These are phyloP conservation scores for Leptoxyphium fumago DNA, from an alignment of 2,329 filamentous ascomycete species.

Conservation along the genomic window DNA sequence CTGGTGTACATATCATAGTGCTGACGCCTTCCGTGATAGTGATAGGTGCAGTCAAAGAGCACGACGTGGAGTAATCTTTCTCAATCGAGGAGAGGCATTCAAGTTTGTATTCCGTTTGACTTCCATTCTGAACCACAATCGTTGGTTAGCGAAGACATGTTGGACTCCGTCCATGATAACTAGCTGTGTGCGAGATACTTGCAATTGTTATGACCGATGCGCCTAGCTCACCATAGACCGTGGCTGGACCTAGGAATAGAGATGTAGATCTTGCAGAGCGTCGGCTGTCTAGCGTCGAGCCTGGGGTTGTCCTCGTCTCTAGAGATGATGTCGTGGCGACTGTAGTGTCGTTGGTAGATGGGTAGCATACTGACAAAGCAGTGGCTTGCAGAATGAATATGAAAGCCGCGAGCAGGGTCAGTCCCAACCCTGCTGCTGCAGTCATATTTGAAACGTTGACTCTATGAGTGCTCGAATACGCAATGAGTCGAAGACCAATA, in stretches of 20 bases:
- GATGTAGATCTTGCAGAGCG: background rate
- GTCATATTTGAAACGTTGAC: too few species aligned
- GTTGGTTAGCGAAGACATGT: background rate
- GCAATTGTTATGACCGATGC: slow-evolving; percentile 11
- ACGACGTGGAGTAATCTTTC: slow-evolving; percentile 1
- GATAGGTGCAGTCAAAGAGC: slow-evolving; percentile 12
- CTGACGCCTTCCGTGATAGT: slow-evolving; percentile 17
- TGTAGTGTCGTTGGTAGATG: too few species aligned
- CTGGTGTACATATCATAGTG: slow-evolving; percentile 10
- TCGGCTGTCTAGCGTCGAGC: background rate
- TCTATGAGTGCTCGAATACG: too few species aligned
- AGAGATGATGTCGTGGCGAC: too few species aligned
- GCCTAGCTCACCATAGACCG: slow-evolving; percentile 5
- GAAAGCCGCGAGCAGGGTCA: too few species aligned
- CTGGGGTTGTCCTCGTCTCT: too few species aligned
- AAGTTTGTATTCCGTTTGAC: background rate
- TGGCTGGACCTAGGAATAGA: slow-evolving; percentile 4
- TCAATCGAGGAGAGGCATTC: background rate
- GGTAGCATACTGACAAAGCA: too few species aligned
- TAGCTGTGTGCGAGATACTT: background rate
- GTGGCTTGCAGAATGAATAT: too few species aligned
- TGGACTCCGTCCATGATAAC: background rate
- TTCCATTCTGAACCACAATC: background rate
- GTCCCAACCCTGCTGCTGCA: too few species aligned
- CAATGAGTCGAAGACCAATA: too few species aligned